Conservation (phyloP, 1,284 basidiomycete genomes). For the Irpex lacteus region DNA sequence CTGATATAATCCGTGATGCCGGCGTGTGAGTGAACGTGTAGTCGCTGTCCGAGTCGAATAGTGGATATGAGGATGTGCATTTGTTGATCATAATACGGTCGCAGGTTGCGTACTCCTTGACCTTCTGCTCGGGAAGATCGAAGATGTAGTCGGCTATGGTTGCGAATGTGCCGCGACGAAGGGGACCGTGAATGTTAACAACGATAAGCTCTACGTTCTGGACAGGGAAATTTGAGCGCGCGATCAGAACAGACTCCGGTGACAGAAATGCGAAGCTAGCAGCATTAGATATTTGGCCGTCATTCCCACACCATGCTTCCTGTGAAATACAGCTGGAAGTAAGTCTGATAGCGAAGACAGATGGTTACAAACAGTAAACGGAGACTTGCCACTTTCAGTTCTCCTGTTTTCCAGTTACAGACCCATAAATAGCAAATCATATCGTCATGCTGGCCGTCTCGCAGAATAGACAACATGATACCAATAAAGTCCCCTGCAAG, state of each 20-base stretch:
- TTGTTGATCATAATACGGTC: neutral
- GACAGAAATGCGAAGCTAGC: neutral
- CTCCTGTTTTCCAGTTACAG: neutral
- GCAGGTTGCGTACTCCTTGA: neutral
- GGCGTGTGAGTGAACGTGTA: neutral
- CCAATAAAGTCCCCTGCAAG: neutral
- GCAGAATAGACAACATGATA: neutral
- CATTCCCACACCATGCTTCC: neutral
- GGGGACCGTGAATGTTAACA: neutral
- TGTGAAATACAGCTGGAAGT: neutral
- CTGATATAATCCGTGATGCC: neutral
- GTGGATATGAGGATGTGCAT: neutral
- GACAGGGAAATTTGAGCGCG: neutral
- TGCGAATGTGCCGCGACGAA: neutral
- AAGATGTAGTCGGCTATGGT: neutral
- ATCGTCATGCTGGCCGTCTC: neutral
- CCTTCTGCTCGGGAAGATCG: neutral
- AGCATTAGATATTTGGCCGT: neutral
- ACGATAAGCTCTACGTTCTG: neutral
- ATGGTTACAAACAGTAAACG: neutral
- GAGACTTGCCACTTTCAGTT: neutral
- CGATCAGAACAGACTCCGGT: neutral
- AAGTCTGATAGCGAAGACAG: neutral
- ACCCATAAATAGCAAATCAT: neutral
- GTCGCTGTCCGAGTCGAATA: neutral